Base-by-base conservation (phyloP, 2,329 filamentous ascomycete species). In the Leptographium radiaticola region DNA sequence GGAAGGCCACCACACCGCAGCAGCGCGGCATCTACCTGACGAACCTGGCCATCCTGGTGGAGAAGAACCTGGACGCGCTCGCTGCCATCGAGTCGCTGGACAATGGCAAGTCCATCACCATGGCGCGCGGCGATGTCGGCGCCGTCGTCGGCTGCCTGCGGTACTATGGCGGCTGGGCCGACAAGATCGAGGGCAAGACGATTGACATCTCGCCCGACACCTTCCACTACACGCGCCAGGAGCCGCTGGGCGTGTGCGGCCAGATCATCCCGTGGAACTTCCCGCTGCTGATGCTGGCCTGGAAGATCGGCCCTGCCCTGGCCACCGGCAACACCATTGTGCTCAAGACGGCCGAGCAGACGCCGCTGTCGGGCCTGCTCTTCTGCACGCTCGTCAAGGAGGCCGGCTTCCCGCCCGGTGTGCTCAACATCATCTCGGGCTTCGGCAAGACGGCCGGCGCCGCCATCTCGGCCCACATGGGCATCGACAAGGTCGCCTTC, bases 211-310 rank as follows among this genome's bases (percentile, higher is more conserved):
- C 78, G 63, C 78, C 80, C 55, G 83, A 87, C 60, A 88, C 84
- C 69, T 89, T 94, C 73, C 84, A 87, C 74, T 94, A 93, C 74
- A 89, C 87, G 59, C 75, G 79, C 64, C 80, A 81, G 61, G 87
- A 95, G 76, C 87, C 89, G 11, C 74, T 86, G 59, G 86, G 86
- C 68, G 85, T 89, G 56, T 89, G 87, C 68, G 89, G 84, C 64
- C 87, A 93, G 69, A 90, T 91, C 65, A 91, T 93, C 63, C 87
- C 87, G 58, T 90, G 87, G 87, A 91, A 91, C 75, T 91, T 89
- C 73, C 87, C 87, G 9, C 73, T 91, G 47, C 79, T 87, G 65
- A 90, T 90, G 86, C 77, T 77, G 66, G 77, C 79, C 52, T 94
- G 88, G 88, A 94, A 94, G 80, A 83, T 88, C 58, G 83, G 78